These are phyloP conservation scores for Neoarthrinium moseri DNA, from an alignment of 2,329 filamentous ascomycete genomes.

Conservation along the genomic window DNA sequence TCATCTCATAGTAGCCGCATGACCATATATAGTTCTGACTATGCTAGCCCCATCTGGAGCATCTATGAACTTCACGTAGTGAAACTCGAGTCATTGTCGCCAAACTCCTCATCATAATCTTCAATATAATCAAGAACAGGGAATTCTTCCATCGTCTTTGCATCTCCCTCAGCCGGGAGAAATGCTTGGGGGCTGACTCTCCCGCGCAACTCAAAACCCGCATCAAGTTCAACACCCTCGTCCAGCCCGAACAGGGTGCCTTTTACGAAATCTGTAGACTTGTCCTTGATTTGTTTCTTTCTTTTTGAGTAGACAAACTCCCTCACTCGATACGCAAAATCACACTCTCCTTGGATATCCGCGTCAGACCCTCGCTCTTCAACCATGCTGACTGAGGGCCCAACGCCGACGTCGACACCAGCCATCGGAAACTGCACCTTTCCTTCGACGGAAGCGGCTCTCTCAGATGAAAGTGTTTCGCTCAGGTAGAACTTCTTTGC, in stretches of 20 bases:
- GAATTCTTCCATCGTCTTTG: not conserved
- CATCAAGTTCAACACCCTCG: not conserved
- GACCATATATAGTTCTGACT: too few species aligned
- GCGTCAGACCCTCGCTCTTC: not conserved
- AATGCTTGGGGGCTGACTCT: not conserved
- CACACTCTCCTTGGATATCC: not conserved
- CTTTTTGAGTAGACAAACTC: not conserved
- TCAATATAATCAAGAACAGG: not conserved
- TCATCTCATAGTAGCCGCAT: too few species aligned
- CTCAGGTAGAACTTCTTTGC: not conserved
- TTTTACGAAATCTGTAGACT: not conserved
- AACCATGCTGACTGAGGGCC: not conserved
- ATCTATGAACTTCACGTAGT: too few species aligned
- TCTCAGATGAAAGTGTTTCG: not conserved
- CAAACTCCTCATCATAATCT: not conserved
- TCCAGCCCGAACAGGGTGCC: not conserved
- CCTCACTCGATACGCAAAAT: not conserved
- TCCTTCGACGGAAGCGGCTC: not conserved
- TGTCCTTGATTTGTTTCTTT: not conserved
- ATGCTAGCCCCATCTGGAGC: too few species aligned
- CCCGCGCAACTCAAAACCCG: not conserved
- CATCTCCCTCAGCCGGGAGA: not conserved
- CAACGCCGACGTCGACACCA: not conserved
- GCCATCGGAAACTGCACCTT: not conserved
- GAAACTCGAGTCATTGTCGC: not conserved